A percentile compares a stretch with the other conserved stretches of the same genome.
Conservation (phyloP, 1,284 basidiomycete species). For the Ceratobasidium sp. region DNA sequence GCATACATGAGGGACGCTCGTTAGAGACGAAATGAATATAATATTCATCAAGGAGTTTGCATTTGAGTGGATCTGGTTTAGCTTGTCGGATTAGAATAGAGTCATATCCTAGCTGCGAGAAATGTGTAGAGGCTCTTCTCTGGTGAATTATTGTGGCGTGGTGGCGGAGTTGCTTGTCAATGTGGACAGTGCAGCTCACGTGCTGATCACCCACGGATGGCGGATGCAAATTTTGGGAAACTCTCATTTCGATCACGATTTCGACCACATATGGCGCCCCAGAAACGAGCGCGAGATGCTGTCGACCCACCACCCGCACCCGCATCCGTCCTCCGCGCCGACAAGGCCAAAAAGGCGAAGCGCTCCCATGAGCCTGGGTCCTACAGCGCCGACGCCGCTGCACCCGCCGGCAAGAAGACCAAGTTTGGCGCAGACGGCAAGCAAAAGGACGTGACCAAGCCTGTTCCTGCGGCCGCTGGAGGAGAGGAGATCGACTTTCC, state of each 20-base stretch:
- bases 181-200: background rate
- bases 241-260: slow-evolving; percentile 7
- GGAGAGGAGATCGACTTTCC: slow-evolving; percentile 91
- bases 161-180: background rate
- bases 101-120: too few species aligned
- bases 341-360: slow-evolving; percentile 26
- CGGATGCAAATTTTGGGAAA: slow-evolving; percentile 36
- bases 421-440: slow-evolving; percentile 32
- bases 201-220: background rate
- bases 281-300: slow-evolving; percentile 23
- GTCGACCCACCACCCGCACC: background rate
- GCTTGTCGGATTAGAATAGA: too few species aligned
- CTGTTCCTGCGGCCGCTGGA: background rate
- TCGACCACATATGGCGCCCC: slow-evolving; percentile 30
- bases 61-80: too few species aligned
- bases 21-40: too few species aligned
- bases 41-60: too few species aligned
- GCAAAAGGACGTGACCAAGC: slow-evolving; percentile 12
- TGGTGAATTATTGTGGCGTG: too few species aligned
- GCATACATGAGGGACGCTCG: too few species aligned
- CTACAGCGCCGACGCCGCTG: slow-evolving; percentile 10
- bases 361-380: slow-evolving; percentile 31
- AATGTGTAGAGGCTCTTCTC: too few species aligned
- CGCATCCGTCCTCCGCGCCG: background rate
- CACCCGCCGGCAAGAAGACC: slow-evolving; percentile 29